These are phyloP conservation scores for Diplodia corticola DNA, from an alignment of 2,329 filamentous ascomycete species.

Conservation along the genomic window DNA sequence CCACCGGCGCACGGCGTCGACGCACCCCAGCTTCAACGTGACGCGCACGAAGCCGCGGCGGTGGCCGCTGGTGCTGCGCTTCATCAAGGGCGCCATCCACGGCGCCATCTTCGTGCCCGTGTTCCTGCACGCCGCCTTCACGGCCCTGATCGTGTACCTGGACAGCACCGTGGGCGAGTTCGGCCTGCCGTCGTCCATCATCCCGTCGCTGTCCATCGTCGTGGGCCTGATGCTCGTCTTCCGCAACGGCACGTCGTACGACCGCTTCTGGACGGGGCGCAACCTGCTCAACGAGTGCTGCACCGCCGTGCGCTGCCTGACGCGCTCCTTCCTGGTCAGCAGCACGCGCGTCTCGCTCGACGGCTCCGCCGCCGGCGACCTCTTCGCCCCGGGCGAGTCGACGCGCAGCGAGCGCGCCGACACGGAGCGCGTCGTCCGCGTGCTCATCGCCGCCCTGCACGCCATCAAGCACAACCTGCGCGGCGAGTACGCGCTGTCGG, in stretches of 20 bases:
- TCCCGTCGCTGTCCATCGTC: slow-evolving; percentile 64
- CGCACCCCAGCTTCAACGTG: slow-evolving; percentile 48
- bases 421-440: slow-evolving; percentile 59
- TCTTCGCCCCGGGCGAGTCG: slow-evolving; percentile 25
- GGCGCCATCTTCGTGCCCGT: slow-evolving; percentile 59
- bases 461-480: slow-evolving; percentile 65
- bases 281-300: slow-evolving; percentile 58
- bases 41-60: slow-evolving; percentile 52
- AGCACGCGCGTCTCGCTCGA: slow-evolving; percentile 34
- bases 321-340: slow-evolving; percentile 56
- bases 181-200: slow-evolving; percentile 59
- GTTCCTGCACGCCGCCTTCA: slow-evolving; percentile 58
- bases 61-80: slow-evolving; percentile 64
- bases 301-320: slow-evolving; percentile 61
- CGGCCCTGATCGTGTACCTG: slow-evolving; percentile 59
- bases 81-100: slow-evolving; percentile 65
- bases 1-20: slow-evolving; percentile 35
- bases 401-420: slow-evolving; percentile 51
- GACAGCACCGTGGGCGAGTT: slow-evolving; percentile 55
- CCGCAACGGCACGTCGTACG: slow-evolving; percentile 64
- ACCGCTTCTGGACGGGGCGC: slow-evolving; percentile 64
- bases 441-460: slow-evolving; percentile 62
- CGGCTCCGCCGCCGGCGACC: slow-evolving; percentile 21
- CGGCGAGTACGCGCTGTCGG: slow-evolving; percentile 55
- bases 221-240: slow-evolving; percentile 69